Evolutionary conservation across 306 rosid genomes (phyloP).

Genomic region (Adenanthera pavonina): DNA sequence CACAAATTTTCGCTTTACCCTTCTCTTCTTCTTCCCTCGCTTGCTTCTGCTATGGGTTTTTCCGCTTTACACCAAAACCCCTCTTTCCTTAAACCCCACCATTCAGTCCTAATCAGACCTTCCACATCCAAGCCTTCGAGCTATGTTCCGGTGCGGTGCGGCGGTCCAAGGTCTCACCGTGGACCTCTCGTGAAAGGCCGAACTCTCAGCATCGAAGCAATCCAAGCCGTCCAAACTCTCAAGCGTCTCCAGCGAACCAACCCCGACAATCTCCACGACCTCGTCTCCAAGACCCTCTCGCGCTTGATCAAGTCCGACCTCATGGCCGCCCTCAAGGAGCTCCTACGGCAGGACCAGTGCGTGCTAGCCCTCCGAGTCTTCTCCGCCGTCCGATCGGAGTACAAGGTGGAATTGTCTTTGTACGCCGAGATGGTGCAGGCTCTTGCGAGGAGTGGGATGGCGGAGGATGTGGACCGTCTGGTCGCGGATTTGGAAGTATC

Average conservation of each 20-base stretch:
- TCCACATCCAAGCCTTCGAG: conserved; percentile 10
- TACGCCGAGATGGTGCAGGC: conserved; percentile 63
- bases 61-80: conserved; percentile 50
- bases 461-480: conserved; percentile 66
- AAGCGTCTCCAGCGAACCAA: conserved; percentile 73
- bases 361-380: conserved; percentile 67
- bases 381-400: conserved; percentile 74
- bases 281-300: conserved; percentile 59
- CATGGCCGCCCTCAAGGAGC: conserved; percentile 77
- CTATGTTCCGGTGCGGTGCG: conserved; percentile 58
- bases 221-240: conserved; percentile 88
- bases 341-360: conserved; percentile 79
- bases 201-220: conserved; percentile 88
- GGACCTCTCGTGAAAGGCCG: conserved; percentile 86
- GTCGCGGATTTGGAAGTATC: conserved; percentile 52
- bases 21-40: not conserved
- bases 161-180: conserved; percentile 92
- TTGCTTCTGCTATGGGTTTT: conserved; percentile 60
- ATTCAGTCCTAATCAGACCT: conserved; percentile 6
- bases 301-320: conserved; percentile 81
- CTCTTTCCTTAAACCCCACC: conserved; percentile 50
- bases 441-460: conserved; percentile 50
- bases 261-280: conserved; percentile 41
- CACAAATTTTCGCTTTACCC: not conserved
- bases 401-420: conserved; percentile 57